Conservation (phyloP, 2,329 filamentous ascomycete genomes). For the Pseudonectria foliicola region DNA sequence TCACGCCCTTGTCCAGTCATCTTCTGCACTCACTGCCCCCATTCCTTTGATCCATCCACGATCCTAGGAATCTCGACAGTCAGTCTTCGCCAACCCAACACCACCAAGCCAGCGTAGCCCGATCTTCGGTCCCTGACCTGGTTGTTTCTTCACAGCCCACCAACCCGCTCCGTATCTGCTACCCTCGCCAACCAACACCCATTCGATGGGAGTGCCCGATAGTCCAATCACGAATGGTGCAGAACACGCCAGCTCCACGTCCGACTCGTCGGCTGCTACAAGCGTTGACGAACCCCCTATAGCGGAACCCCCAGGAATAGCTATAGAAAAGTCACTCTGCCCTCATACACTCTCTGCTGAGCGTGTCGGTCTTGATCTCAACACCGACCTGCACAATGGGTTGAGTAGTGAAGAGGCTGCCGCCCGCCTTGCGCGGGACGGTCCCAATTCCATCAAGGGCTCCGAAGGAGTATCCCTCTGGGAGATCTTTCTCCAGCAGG, state of each 20-base stretch:
- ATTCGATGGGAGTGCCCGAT: conserved; percentile 37
- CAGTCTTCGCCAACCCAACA: conserved; percentile 3
- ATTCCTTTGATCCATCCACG: conserved; percentile 9
- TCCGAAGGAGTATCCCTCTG: conserved; percentile 65
- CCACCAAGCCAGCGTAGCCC: conserved; percentile 6
- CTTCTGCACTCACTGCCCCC: conserved; percentile 16
- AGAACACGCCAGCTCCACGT: conserved; percentile 31
- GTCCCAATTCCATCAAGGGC: conserved; percentile 64
- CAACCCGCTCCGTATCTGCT: neutral
- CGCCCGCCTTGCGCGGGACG: conserved; percentile 58
- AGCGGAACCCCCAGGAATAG: conserved; percentile 29
- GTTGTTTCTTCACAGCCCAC: neutral
- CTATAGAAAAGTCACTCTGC: conserved; percentile 29
- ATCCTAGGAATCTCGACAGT: conserved; percentile 4
- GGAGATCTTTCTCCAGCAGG: conserved; percentile 69
- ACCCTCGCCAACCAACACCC: conserved; percentile 22
- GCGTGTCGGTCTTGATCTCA: conserved; percentile 30
- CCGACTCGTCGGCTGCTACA: conserved; percentile 30
- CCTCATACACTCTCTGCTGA: conserved; percentile 31
- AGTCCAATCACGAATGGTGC: conserved; percentile 34
- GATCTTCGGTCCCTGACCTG: conserved; percentile 2
- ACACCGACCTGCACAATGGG: conserved; percentile 48
- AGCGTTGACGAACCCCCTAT: conserved; percentile 34
- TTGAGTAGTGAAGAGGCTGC: conserved; percentile 56
- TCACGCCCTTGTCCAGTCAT: conserved; percentile 10